These are phyloP conservation scores for Mortierella alpina DNA, from an alignment of 192 early-diverging fungal genomes.

Conservation along the genomic window DNA sequence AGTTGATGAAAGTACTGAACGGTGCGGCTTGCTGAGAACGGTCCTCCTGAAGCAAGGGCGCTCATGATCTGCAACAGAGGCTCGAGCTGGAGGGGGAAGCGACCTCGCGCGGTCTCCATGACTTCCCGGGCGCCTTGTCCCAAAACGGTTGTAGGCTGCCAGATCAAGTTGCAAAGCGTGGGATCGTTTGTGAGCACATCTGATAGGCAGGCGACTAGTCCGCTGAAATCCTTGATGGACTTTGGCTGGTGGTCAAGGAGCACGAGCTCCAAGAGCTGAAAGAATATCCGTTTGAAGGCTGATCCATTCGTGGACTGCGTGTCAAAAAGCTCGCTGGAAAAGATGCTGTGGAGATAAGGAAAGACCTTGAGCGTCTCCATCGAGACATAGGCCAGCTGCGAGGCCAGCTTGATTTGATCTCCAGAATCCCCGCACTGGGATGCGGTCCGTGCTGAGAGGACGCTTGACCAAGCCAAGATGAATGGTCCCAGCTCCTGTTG, in stretches of 20 bases:
- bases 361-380: conserved; percentile 36
- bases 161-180: conserved; percentile 23
- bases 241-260: conserved; percentile 29
- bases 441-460: conserved; percentile 32
- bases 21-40: conserved; percentile 37
- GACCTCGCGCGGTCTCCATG: conserved; percentile 38
- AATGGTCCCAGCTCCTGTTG: conserved; percentile 48
- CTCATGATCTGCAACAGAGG: conserved; percentile 35
- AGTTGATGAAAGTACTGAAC: conserved; percentile 39
- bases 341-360: conserved; percentile 16
- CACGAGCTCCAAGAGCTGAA: conserved; percentile 27
- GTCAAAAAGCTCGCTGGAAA: conserved; percentile 36
- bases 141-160: conserved; percentile 19
- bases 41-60: conserved; percentile 34
- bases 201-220: conserved; percentile 24
- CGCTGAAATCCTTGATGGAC: conserved; percentile 40
- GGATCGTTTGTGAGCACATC: conserved; percentile 28
- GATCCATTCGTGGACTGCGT: conserved; percentile 7
- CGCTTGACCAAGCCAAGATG: conserved; percentile 59
- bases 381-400: conserved; percentile 26
- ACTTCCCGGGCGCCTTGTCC: conserved; percentile 40
- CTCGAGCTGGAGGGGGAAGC: conserved; percentile 46
- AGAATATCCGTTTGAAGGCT: conserved; percentile 32
- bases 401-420: conserved; percentile 8
- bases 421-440: not conserved